These are phyloP conservation scores for Silene latifolia DNA, from an alignment of 148 eudicot species.

Conservation along the genomic window DNA sequence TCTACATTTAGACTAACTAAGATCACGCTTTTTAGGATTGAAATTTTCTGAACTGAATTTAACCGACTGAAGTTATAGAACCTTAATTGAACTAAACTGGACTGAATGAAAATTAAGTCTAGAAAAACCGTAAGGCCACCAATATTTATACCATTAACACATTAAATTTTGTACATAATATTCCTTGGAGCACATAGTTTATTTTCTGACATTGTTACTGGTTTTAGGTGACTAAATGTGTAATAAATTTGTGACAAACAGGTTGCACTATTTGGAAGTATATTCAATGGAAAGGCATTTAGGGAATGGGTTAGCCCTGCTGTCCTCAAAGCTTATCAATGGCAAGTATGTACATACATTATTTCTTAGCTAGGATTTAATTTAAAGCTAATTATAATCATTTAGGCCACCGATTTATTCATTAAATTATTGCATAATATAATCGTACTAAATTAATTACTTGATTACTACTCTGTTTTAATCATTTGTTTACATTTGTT, in stretches of 20 bases:
- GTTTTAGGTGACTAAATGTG: not conserved
- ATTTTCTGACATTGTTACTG: not conserved
- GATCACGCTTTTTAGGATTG: no score
- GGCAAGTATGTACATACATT: conserved; percentile 38
- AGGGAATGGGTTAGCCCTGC: conserved; percentile 92
- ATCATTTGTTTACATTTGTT: not conserved
- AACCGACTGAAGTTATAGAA: no score
- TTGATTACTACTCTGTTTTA: no score
- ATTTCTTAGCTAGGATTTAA: no score
- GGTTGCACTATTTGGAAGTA: conserved; percentile 42
- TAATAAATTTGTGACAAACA: conserved; percentile 22
- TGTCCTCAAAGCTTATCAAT: conserved; percentile 71
- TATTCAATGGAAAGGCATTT: conserved; percentile 66
- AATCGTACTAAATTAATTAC: no score
- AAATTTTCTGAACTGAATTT: no score
- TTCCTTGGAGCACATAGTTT: not conserved
- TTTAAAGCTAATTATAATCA: no score
- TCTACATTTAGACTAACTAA: no score
- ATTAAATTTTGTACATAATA: not conserved
- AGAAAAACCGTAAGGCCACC: not conserved
- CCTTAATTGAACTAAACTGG: no score
- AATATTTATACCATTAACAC: not conserved
- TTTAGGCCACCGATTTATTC: no score
- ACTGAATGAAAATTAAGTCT: no score
- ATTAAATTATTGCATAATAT: no score